Percentiles rank a stretch among this genome's conserved stretches.
Conservation (phyloP, 2,329 filamentous ascomycete species). For the Alternaria viburni region DNA sequence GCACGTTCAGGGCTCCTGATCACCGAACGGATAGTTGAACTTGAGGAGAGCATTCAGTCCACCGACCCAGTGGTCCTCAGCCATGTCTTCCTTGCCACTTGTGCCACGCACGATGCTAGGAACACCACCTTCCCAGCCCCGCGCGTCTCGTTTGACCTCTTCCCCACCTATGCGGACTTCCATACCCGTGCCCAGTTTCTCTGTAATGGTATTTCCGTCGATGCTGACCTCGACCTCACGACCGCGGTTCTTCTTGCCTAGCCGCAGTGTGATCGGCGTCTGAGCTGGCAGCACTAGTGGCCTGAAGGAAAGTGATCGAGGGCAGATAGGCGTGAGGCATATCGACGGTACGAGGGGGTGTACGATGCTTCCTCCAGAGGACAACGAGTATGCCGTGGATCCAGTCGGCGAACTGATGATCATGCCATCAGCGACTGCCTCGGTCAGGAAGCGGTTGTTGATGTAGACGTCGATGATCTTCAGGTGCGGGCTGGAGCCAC, state of each 20-base stretch:
- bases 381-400: constrained; percentile 94
- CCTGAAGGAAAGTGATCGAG: constrained; percentile 88
- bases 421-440: constrained; percentile 94
- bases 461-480: constrained; percentile 92
- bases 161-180: constrained; percentile 91
- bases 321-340: constrained; percentile 91
- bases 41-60: constrained; percentile 92
- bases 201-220: constrained; percentile 54
- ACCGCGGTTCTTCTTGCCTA: constrained; percentile 68
- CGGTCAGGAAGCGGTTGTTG: constrained; percentile 86
- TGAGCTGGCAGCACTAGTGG: constrained; percentile 88
- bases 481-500: constrained; percentile 87
- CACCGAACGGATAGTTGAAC: constrained; percentile 97
- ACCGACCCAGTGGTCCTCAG: constrained; percentile 94
- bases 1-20: constrained; percentile 33
- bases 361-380: constrained; percentile 88
- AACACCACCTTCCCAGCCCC: constrained; percentile 76
- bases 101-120: constrained; percentile 82
- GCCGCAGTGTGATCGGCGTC: constrained; percentile 78
- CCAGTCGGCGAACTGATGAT: constrained; percentile 93
- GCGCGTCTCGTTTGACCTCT: constrained; percentile 60
- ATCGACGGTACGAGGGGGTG: constrained; percentile 90
- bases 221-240: constrained; percentile 59
- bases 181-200: constrained; percentile 56
- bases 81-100: constrained; percentile 48